phyloP scores from a whole-genome alignment of 2,329 filamentous ascomycete genomes.

The Ophiostoma sp. region DNA sequence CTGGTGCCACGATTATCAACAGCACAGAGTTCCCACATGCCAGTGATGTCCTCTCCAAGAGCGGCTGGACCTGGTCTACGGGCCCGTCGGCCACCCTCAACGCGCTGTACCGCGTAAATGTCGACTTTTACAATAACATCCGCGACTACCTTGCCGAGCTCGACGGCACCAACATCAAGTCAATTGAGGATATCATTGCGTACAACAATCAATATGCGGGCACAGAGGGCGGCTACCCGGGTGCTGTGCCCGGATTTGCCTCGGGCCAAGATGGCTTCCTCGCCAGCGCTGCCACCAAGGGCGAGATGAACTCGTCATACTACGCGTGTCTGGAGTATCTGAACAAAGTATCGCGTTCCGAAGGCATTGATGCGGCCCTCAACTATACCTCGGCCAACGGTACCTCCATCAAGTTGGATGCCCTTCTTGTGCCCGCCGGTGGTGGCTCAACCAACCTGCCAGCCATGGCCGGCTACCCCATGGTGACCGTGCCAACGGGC shows the following conservation, averaged over 20 bases:
- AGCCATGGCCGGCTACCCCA: constrained; percentile 6
- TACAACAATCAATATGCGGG: not conserved
- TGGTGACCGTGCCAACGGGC: not conserved
- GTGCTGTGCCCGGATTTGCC: not conserved
- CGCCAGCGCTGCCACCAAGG: not conserved
- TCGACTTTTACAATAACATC: constrained; percentile 10
- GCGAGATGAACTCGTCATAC: constrained; percentile 2
- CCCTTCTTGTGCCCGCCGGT: not conserved
- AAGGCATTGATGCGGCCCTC: constrained; percentile 1
- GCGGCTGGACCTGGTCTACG: not conserved
- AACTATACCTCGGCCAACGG: not conserved
- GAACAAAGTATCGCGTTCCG: not conserved
- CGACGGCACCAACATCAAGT: not conserved
- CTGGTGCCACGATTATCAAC: constrained; percentile 1
- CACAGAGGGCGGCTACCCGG: not conserved
- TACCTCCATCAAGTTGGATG: not conserved
- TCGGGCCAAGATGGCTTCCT: constrained; percentile 9
- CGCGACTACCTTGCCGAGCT: not conserved
- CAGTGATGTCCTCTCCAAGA: not conserved
- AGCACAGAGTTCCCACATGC: not conserved
- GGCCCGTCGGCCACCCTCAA: constrained; percentile 5
- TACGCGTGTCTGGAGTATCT: not conserved
- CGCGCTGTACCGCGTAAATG: constrained; percentile 1
- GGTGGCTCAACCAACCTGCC: not conserved
- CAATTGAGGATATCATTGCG: constrained; percentile 2